phyloP scores from a whole-genome alignment of 306 rosid genomes.

The Styphnolobium japonicum region DNA sequence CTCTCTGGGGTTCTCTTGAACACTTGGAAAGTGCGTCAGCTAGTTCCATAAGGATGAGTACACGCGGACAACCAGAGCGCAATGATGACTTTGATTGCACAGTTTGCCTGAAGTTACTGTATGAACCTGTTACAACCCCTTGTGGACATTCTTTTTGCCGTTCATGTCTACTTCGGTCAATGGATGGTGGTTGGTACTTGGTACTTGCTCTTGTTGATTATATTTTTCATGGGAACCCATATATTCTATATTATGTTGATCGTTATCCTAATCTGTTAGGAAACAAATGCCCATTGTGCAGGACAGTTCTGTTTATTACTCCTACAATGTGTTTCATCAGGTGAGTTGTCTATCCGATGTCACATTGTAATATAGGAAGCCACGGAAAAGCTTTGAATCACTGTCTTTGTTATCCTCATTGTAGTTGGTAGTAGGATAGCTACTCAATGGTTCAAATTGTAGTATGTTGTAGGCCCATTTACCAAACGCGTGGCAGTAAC shows the following conservation, averaged over 20 bases:
- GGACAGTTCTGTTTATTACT: conserved; percentile 89
- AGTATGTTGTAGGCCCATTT: not conserved
- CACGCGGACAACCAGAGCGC: conserved; percentile 61
- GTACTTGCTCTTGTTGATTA: conserved; percentile 28
- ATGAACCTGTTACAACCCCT: conserved; percentile 91
- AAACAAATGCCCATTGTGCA: conserved; percentile 97
- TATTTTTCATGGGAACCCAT: conserved; percentile 8
- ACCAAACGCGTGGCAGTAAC: not conserved
- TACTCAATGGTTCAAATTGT: conserved; percentile 10
- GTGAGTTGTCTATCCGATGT: conserved; percentile 42
- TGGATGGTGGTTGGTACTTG: conserved; percentile 91
- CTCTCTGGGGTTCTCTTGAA: conserved; percentile 67
- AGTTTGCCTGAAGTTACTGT: conserved; percentile 80
- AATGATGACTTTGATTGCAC: conserved; percentile 92
- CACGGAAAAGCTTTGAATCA: not conserved
- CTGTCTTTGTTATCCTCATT: not conserved
- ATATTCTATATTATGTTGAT: conserved; percentile 27
- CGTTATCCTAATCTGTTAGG: conserved; percentile 54
- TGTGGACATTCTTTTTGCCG: conserved; percentile 99
- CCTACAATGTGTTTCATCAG: conserved; percentile 85
- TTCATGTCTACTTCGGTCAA: conserved; percentile 85
- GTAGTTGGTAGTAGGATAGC: conserved; percentile 14
- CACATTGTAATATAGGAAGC: not conserved
- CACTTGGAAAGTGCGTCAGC: conserved; percentile 56
- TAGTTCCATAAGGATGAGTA: conserved; percentile 35